Evolutionary conservation across 805 yeast genomes (phyloP).

Genomic region (Isabelozyma gotoi): DNA sequence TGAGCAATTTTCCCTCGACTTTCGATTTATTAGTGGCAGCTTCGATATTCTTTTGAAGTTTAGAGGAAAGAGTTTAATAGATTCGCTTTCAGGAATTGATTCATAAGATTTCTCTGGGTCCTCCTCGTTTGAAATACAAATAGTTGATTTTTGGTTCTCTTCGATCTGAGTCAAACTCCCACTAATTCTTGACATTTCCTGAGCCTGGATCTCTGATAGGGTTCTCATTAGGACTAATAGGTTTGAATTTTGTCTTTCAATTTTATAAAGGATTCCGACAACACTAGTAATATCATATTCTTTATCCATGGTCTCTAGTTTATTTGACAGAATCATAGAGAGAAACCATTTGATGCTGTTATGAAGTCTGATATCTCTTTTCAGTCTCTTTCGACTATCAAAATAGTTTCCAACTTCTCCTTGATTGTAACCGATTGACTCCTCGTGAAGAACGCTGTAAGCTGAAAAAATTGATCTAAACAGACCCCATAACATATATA

Average conservation of each 20-base stretch:
- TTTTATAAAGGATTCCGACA: neutral
- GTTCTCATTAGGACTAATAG: neutral
- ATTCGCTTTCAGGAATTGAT: neutral
- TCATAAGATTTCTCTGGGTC: too few species aligned
- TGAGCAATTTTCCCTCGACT: neutral
- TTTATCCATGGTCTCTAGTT: neutral
- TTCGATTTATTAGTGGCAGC: neutral
- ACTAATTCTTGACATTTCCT: neutral
- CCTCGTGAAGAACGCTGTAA: neutral
- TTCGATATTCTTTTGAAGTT: neutral
- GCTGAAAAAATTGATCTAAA: slow-evolving; percentile 20
- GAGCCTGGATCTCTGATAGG: neutral
- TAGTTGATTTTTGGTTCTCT: neutral
- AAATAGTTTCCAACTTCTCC: too few species aligned
- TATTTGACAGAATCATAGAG: neutral
- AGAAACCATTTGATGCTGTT: neutral
- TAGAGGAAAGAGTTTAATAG: neutral
- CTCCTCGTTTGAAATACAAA: too few species aligned
- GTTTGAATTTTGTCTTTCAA: neutral
- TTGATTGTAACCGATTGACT: neutral
- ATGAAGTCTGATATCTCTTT: neutral
- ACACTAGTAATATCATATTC: neutral
- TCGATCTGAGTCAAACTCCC: neutral
- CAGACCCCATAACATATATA: slow-evolving; percentile 34
- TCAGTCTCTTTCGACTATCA: too few species aligned